These are phyloP conservation scores for Cadophora gregata DNA, from an alignment of 2,329 filamentous ascomycete genomes.

Conservation along the genomic window DNA sequence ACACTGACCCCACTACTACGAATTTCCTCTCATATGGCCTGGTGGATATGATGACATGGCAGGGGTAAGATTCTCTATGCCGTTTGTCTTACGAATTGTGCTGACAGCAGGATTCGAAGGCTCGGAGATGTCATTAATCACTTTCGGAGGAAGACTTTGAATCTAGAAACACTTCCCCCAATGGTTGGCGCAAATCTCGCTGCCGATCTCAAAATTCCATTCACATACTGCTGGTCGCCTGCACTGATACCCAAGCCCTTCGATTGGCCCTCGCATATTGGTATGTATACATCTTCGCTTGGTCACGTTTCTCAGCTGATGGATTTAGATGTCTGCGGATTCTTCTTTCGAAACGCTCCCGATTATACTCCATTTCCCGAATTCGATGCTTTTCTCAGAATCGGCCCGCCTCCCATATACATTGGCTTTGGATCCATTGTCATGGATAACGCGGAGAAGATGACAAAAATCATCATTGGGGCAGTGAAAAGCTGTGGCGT, in stretches of 20 bases:
- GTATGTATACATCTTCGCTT: not conserved
- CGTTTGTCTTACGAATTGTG: not conserved
- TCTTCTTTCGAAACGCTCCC: not conserved
- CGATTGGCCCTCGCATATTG: slow-evolving; percentile 24
- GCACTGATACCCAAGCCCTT: slow-evolving; percentile 29
- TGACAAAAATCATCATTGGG: not conserved
- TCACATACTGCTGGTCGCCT: slow-evolving; percentile 32
- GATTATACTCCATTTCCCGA: not conserved
- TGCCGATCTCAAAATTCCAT: slow-evolving; percentile 20
- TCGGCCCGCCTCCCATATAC: not conserved
- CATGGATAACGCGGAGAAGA: not conserved
- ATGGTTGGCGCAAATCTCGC: not conserved
- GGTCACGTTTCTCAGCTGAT: no score
- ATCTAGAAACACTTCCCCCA: not conserved
- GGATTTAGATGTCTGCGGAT: not conserved
- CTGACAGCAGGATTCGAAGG: not conserved
- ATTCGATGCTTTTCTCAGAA: not conserved
- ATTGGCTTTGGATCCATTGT: not conserved
- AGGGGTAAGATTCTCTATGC: not conserved
- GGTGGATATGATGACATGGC: not conserved
- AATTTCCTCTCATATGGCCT: not conserved
- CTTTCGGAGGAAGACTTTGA: not conserved
- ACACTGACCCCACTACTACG: not conserved
- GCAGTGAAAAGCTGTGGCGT: not conserved
- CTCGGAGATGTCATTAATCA: not conserved